A percentile compares a stretch with the other conserved stretches of the same genome.
Conservation (phyloP, 2,329 filamentous ascomycete species). For the Trichoderma sp. region DNA sequence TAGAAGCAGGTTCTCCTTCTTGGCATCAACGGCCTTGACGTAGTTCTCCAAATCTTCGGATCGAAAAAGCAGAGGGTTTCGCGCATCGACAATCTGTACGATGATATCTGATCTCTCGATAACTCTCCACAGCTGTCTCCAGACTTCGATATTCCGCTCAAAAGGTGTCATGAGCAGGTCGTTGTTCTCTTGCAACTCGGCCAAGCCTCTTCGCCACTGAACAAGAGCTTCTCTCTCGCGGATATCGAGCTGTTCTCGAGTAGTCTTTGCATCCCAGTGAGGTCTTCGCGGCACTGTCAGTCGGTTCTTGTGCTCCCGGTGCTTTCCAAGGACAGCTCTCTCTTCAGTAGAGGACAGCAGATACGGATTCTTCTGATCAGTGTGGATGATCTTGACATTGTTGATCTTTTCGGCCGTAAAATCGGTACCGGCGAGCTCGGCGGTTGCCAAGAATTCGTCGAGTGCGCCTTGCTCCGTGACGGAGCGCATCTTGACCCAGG, state of each 20-base stretch:
- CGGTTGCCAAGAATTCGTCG: conserved; percentile 94
- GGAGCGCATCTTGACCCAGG: conserved; percentile 99
- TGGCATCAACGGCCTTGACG: conserved; percentile 86
- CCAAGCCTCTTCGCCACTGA: conserved; percentile 86
- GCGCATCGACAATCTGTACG: conserved; percentile 96
- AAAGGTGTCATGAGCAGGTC: conserved; percentile 97
- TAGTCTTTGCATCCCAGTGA: conserved; percentile 84
- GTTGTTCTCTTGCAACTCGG: conserved; percentile 90
- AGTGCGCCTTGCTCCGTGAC: conserved; percentile 96
- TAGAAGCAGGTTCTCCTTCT: conserved; percentile 87
- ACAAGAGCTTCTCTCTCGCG: conserved; percentile 80
- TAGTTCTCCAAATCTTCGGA: conserved; percentile 93
- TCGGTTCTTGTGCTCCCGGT: conserved; percentile 75
- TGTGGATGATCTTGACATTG: conserved; percentile 98
- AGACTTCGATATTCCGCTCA: conserved; percentile 95
- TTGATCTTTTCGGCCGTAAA: conserved; percentile 99
- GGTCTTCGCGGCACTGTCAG: conserved; percentile 90
- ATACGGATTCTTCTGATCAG: conserved; percentile 94
- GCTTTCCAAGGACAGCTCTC: conserved; percentile 75
- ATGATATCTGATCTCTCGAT: conserved; percentile 95
- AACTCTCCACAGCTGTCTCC: conserved; percentile 96
- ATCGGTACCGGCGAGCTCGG: conserved; percentile 95
- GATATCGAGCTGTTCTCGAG: conserved; percentile 76
- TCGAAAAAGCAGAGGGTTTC: conserved; percentile 91
- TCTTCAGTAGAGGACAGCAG: conserved; percentile 86